phyloP scores from a whole-genome alignment of 2,329 filamentous ascomycete genomes.

The Colletotrichum sp. region DNA sequence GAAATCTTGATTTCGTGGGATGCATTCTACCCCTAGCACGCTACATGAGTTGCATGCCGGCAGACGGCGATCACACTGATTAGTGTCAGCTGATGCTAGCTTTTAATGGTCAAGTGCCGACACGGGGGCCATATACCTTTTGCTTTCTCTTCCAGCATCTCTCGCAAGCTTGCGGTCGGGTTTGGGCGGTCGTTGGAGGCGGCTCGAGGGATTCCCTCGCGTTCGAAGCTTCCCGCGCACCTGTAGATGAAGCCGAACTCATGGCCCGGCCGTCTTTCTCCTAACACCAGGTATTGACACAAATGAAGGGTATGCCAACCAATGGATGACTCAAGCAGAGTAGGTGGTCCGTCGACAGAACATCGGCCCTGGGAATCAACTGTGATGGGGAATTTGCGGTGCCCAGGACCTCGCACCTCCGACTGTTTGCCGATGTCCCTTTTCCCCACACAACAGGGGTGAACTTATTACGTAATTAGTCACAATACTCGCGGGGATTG shows the following conservation, averaged over 20 bases:
- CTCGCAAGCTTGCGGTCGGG: slow-evolving; percentile 4
- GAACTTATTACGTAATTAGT: not conserved
- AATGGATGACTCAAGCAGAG: not conserved
- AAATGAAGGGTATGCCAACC: not conserved
- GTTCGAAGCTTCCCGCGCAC: not conserved
- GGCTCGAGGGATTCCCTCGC: not conserved
- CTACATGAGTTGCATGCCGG: slow-evolving; percentile 6
- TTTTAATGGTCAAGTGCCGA: not conserved
- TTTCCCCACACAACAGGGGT: not conserved
- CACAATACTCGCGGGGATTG: not conserved
- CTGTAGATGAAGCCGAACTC: not conserved
- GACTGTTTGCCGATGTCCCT: not conserved
- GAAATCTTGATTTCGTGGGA: slow-evolving; percentile 5
- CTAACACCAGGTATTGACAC: not conserved
- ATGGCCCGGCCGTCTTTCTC: not conserved
- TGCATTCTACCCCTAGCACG: not conserved
- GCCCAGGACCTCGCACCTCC: not conserved
- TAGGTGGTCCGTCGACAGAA: not conserved
- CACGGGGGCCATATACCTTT: not conserved
- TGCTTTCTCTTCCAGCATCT: slow-evolving; percentile 17
- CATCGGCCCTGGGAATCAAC: not conserved
- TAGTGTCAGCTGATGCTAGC: not conserved
- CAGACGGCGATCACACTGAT: slow-evolving; percentile 5
- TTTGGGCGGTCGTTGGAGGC: not conserved
- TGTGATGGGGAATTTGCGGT: not conserved